Base-by-base conservation (phyloP, 192 early-diverging fungal species). In the Dimargaris cristalligena region DNA sequence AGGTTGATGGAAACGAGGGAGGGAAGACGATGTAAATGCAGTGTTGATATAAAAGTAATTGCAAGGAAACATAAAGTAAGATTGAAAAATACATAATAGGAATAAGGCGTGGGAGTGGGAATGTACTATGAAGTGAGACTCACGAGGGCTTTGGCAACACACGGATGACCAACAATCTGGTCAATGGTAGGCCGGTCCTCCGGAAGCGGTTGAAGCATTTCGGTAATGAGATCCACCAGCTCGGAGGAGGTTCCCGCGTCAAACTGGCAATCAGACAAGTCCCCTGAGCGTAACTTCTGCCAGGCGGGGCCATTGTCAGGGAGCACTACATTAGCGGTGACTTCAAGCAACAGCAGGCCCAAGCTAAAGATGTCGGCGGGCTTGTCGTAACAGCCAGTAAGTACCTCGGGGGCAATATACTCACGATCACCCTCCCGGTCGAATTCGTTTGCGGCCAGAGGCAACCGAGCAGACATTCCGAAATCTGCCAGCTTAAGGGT, bases 341-440 rank as follows among this genome's bases (percentile, higher is more conserved):
- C 81, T 71, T 98, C 92, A 16, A 94, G 78, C 44, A 94, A 65
- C 47, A 91, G 84, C 64, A 97, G 73, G 10, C 94, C 94, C 18
- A 97, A 75, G 67, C 94, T 94, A 60, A 94, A 97, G 23, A 98
- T 72, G 63, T 98, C 94, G 0, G 88, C 89, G 0, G 83, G 78
- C 34, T 82, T 84, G 55, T 80, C 79, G 71, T 83, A 90, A 23
- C 66, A 61, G 8, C 76, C 78, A 35, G 68, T 52, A 61, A 97
- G 65, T 10, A 92, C 66, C 65, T 98, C 94, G 9, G 86, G 85
- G 8, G 94, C 90, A 67, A 98, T 80, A 59, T 98, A 98, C 44
- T 77, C 77, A 54, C 93, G 82, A 73, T 98, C 94, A 2, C 94
- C 94, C 68, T 98, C 94, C 20, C 72, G 71, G 41, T 87, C 86